Percentiles rank a stretch among this genome's conserved stretches.
Evolutionary conservation across 306 rosid genomes (phyloP).

Genomic region (Quercus bicolor): DNA sequence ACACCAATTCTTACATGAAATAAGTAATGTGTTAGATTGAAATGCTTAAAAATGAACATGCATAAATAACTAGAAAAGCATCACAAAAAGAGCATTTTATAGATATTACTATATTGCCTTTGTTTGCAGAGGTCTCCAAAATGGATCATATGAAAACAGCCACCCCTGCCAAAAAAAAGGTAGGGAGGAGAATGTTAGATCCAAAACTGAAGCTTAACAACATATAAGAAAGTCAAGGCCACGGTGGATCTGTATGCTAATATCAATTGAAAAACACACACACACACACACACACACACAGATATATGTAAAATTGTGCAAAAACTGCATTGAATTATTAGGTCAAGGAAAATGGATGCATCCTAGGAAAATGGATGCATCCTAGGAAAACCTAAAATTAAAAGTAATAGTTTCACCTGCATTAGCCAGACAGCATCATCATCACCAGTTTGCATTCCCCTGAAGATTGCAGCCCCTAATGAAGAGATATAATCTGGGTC

Average conservation of each 20-base stretch:
- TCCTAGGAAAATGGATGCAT: not conserved
- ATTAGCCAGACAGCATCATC: conserved; percentile 78
- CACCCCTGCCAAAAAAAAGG: conserved; percentile 54
- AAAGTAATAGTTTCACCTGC: conserved; percentile 53
- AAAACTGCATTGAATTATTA: not conserved
- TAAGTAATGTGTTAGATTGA: no score
- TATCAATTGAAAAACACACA: not conserved
- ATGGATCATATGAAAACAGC: conserved; percentile 89
- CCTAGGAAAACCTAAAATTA: not conserved
- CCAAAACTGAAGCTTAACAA: not conserved
- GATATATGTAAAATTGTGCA: not conserved
- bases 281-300: no score
- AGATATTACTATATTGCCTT: conserved; percentile 60
- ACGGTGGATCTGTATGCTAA: not conserved
- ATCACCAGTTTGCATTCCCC: conserved; percentile 87
- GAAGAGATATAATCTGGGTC: conserved; percentile 82
- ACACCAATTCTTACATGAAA: not conserved
- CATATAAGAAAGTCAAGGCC: not conserved
- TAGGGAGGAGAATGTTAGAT: conserved; percentile 7
- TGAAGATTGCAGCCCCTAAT: conserved; percentile 70
- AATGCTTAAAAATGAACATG: not conserved
- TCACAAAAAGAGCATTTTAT: not conserved
- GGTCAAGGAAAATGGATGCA: not conserved
- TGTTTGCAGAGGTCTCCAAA: conserved; percentile 96
- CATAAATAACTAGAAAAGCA: not conserved